Percentiles rank a stretch among this genome's conserved stretches.
Evolutionary conservation across 306 rosid species (phyloP).

Genomic region (Purshia tridentata): DNA sequence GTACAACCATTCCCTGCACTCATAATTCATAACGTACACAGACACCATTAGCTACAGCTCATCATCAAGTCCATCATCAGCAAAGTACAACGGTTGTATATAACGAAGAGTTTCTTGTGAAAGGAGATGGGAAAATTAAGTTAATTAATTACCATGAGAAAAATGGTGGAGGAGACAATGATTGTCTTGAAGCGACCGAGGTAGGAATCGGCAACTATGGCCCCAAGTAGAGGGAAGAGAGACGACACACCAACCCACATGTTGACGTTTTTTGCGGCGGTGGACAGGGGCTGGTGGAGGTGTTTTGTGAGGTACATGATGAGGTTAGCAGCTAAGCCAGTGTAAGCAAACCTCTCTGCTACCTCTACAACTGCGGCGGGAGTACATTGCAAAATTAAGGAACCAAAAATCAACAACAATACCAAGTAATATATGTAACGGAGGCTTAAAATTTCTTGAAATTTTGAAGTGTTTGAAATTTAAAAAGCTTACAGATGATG

Average conservation of each 20-base stretch:
- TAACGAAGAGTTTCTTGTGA: no score
- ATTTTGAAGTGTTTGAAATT: not conserved
- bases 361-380: constrained; percentile 46
- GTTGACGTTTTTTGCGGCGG: constrained; percentile 49
- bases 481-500: constrained; percentile 37
- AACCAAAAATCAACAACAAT: not conserved
- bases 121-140: not conserved
- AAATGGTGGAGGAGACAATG: constrained; percentile 31
- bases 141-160: constrained; percentile 23
- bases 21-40: no score
- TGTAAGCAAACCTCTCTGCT: constrained; percentile 49
- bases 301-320: constrained; percentile 37
- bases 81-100: no score
- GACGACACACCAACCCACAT: constrained; percentile 50
- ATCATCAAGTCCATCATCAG: no score
- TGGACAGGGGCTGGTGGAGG: constrained; percentile 23
- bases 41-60: no score
- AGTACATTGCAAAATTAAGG: not conserved
- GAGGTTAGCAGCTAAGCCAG: constrained; percentile 44
- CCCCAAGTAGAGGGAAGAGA: constrained; percentile 47
- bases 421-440: not conserved
- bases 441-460: not conserved
- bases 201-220: constrained; percentile 46
- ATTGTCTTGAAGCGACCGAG: constrained; percentile 59
- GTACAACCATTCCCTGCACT: constrained; percentile 42